phyloP scores from a whole-genome alignment of 2,329 filamentous ascomycete species.

The Aspergillus pseudoviridinutans region DNA sequence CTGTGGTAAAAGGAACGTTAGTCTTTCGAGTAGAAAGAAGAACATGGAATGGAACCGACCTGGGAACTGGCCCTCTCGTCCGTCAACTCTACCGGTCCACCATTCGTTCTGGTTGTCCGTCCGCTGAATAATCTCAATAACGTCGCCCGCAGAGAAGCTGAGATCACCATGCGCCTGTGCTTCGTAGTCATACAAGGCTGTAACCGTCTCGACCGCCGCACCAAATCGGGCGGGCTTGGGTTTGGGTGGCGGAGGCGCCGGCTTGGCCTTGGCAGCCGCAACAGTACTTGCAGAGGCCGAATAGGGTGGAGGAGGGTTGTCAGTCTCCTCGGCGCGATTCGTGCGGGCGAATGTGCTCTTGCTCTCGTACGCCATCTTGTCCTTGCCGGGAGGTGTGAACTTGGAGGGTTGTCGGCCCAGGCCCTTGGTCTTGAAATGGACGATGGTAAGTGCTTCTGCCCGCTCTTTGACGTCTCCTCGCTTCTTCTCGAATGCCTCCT shows the following conservation, averaged over 20 bases:
- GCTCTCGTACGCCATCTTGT: conserved; percentile 33
- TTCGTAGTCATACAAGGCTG: conserved; percentile 92
- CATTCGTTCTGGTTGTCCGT: conserved; percentile 95
- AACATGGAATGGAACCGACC: conserved; percentile 54
- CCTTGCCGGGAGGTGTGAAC: conserved; percentile 26
- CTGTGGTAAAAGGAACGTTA: neutral
- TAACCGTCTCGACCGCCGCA: conserved; percentile 72
- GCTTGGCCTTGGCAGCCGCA: conserved; percentile 63
- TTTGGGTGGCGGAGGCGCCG: conserved; percentile 66
- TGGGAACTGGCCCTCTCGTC: conserved; percentile 86
- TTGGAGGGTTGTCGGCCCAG: conserved; percentile 42
- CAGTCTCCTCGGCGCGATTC: conserved; percentile 44
- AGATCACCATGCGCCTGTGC: conserved; percentile 92
- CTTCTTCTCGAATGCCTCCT: conserved; percentile 86
- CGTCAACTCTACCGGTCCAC: conserved; percentile 83
- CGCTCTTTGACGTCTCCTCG: conserved; percentile 84
- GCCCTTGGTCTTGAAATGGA: conserved; percentile 87
- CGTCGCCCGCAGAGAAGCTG: conserved; percentile 81
- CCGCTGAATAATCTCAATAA: conserved; percentile 79
- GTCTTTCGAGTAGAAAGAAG: neutral
- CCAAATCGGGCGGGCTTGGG: conserved; percentile 75
- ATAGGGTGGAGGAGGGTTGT: conserved; percentile 69
- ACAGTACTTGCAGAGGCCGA: conserved; percentile 46
- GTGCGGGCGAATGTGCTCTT: conserved; percentile 32
- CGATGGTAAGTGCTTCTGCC: conserved; percentile 78